Percentiles rank a stretch among this genome's conserved stretches.
Conservation (phyloP, 2,329 filamentous ascomycete genomes). For the Fusarium sp. region DNA sequence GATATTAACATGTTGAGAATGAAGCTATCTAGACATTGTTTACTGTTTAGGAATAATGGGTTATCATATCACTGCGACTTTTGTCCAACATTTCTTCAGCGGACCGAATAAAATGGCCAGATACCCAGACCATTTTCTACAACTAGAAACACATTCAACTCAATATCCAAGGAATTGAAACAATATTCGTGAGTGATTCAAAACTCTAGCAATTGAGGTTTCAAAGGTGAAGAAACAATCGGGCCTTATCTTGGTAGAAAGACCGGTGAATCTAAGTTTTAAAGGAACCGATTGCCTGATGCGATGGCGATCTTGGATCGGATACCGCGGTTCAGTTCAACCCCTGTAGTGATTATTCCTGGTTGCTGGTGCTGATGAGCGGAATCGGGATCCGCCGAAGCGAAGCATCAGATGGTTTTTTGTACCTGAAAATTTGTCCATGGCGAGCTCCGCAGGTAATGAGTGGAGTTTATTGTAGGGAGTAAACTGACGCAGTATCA, state of each 20-base stretch:
- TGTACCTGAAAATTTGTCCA: not conserved
- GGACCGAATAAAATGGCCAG: not conserved
- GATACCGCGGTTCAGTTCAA: conserved; percentile 16
- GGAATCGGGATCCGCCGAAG: conserved; percentile 20
- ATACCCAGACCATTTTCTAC: not conserved
- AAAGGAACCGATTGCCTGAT: conserved; percentile 7
- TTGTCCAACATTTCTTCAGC: not conserved
- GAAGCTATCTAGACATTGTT: conserved; percentile 10
- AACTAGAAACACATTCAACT: not conserved
- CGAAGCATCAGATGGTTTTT: conserved; percentile 27
- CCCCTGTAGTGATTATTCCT: not conserved
- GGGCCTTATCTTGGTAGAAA: conserved; percentile 14
- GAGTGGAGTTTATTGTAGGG: not conserved
- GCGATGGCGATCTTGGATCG: conserved; percentile 13
- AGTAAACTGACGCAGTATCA: not conserved
- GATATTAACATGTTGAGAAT: not conserved
- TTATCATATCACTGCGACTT: not conserved
- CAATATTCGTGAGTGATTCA: not conserved
- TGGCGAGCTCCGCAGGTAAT: conserved; percentile 4
- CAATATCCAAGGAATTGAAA: not conserved
- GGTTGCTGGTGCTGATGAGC: not conserved
- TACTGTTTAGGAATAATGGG: not conserved
- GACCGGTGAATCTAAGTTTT: not conserved
- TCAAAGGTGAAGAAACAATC: not conserved
- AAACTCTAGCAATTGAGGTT: not conserved